Evolutionary conservation across 257 asterid genomes (phyloP).

Genomic region (Nemophila menziesii): DNA sequence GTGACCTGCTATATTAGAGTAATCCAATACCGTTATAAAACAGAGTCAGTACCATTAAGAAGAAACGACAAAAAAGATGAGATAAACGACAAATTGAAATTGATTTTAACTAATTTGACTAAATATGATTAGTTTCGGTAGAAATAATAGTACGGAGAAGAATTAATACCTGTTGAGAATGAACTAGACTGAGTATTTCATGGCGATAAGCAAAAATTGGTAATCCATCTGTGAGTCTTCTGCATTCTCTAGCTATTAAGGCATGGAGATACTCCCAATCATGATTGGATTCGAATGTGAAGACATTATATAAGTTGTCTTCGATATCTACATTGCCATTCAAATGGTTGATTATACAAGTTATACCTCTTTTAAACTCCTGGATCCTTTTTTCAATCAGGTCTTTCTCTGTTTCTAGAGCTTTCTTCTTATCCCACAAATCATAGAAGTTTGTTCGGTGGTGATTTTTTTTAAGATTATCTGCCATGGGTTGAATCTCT

Average conservation of each 20-base stretch:
- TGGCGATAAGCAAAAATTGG: constrained; percentile 55
- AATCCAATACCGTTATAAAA: neutral
- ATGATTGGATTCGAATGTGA: constrained; percentile 28
- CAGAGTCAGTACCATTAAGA: constrained; percentile 2
- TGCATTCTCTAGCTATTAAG: constrained; percentile 63
- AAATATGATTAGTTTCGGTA: too few relatives aligned
- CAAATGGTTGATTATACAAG: constrained; percentile 35
- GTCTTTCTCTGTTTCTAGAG: constrained; percentile 37
- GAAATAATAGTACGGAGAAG: too few relatives aligned
- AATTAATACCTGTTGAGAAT: constrained; percentile 46
- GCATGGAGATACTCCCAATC: constrained; percentile 50
- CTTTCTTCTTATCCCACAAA: constrained; percentile 18
- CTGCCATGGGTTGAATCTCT: constrained; percentile 16
- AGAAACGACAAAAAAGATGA: too few relatives aligned
- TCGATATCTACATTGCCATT: constrained; percentile 23
- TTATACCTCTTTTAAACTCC: constrained; percentile 51
- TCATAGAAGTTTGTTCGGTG: constrained; percentile 13
- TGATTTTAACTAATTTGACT: too few relatives aligned
- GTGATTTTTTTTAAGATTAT: constrained; percentile 4
- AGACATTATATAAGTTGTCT: constrained; percentile 18
- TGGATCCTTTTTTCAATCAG: constrained; percentile 38
- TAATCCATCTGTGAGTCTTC: constrained; percentile 74
- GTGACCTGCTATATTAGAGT: constrained; percentile 38
- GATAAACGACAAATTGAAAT: too few relatives aligned
- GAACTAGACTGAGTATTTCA: constrained; percentile 42